Base-by-base conservation (phyloP, 2,329 filamentous ascomycete species). In the Phialocephala sp. region DNA sequence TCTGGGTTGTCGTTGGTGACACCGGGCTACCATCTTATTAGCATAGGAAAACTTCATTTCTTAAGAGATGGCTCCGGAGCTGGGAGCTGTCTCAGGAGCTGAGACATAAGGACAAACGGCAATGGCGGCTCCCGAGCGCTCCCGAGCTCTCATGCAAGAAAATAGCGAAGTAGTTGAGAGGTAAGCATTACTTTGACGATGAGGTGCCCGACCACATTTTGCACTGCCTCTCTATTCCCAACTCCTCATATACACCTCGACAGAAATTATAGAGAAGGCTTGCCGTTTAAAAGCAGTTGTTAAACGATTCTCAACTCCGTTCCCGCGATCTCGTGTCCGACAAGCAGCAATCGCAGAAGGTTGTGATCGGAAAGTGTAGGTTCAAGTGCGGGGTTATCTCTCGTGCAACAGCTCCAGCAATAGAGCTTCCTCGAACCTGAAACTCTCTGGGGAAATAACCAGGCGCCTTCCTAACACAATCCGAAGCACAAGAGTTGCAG, bases 141-240 rank as follows among this genome's bases (percentile, higher is more conserved):
- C 27, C 27, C 3, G 27, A 32, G 27, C 27, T 32, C 27, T 32
- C 27, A 3, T 32, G 27, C n/a, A 32, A 3, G 6, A 32, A 32
- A 32, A 32, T 32, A 32, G 27, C 6, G 6, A 32, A 32, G 27
- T 32, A 32, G 3, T 32, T 3, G 27, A 32, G 27, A 32, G 6
- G 6, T 32, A 32, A 32, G 27, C 27, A 32, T 32, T 32, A 32
- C 27, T 67, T 68, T 4, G 68, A 66, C n/a, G 62, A 52, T 11
- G 61, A 63, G 41, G 63, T 65, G 37, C 63, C 60, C 14, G 60
- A 56, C 71, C 71, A 74, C 70, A 74, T 47, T 37, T 50, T 8
- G n/a, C n/a, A 50, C 45, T 20, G 45, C 41, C n/a, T 43, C 41
- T 43, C 37, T 41, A 47, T 47, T 47, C 22, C 14, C 39, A 50